Base-by-base conservation (phyloP, 371 early-diverging fungal species). In the Basidiobolus meristosporus region DNA sequence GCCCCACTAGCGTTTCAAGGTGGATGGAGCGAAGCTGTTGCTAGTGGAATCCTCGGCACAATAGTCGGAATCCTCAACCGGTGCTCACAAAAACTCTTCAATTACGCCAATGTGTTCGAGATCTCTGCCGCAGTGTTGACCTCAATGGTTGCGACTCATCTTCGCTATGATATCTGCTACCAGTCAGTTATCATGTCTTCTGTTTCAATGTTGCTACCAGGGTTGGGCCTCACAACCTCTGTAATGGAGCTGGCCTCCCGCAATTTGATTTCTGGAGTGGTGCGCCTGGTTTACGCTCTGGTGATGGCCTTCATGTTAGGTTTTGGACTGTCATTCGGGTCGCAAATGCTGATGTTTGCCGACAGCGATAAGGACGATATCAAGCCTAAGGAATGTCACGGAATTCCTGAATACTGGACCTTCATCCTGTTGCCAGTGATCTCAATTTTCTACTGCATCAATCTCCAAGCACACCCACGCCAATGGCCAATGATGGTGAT, bases 241-340 rank as follows among this genome's bases (percentile, higher is more conserved):
- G 67, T 78, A 43, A 71, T 77, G 45, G 80, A 82, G 44, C 59
- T 82, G 5, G 61, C 72, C 1, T 71, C 78, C 11, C 63, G 77
- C 6, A 74, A 74, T 49, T 61, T 79, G 56, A 63, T 75, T 14
- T 71, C 76, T 0, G 82, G 82, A 1, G 70, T 75, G 1, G 69
- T 76, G 2, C 58, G 76, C 4, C 53, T 74, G 39, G 72, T 73
- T 39, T 65, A 72, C 46, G 65, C 78, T 2, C 46, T 82, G 10
- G 56, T 79, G 10, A 59, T 68, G 2, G 70, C 76, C 10, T 63
- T 78, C 42, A 52, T 73, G 28, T 57, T 73, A 2, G 66, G 72
- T 4, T 77, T 70, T 36, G 81, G 77, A 1, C 47, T 80, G 39
- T 59, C 67, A 4, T 54, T 76, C 15, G 77, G 77, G 0, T 54